Base-by-base conservation (phyloP, 495 filamentous ascomycete species). In the Hypoxylon fuscum region DNA sequence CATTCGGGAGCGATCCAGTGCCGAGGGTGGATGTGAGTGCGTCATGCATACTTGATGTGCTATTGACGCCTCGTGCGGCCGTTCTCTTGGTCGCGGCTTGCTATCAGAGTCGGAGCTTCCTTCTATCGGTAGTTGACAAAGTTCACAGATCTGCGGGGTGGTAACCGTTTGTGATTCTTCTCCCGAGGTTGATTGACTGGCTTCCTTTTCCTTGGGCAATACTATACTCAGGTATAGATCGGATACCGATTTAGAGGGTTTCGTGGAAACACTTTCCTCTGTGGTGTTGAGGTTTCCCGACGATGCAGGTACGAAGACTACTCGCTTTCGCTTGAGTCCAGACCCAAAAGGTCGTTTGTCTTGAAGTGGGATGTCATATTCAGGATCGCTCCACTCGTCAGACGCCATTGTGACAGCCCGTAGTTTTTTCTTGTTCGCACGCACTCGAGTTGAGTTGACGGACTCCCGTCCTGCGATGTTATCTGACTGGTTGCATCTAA, bases 11-110 rank as follows among this genome's bases (percentile, higher is more conserved):
- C 93, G 88, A 72, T 96, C 89, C 1, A 96, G 75, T 52, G 89
- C 83, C 0, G 92, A 96, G 1, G 94, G 94, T 0, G 93, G 91
- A 64, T 93, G 85, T 0, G 91, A 93, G 68, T 96, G 91, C 12
- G 81, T 66, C 1, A 96, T 81, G 62, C 87, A 90, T 38, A 91
- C 77, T 78, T 96, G 93, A 66, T 97, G 93, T 0, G 89, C 88
- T 55, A 96, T 80, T 10, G 88, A 89, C 5, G 83, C 81, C 73
- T 89, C 84, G 71, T 96, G 93, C 1, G 79, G 77, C 21, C 66
- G 48, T 12, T 35, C 27, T 14, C 40, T 20, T 10, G 47, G 12
- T n/a, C 49, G 55, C 14, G 21, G 21, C 23, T 48, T 42, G 11
- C 25, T 52, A 20, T 45, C 38, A 41, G 23, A 52, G 8, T 70